Conservation (phyloP, 192 early-diverging fungal genomes). For the Coemansia sp. region DNA sequence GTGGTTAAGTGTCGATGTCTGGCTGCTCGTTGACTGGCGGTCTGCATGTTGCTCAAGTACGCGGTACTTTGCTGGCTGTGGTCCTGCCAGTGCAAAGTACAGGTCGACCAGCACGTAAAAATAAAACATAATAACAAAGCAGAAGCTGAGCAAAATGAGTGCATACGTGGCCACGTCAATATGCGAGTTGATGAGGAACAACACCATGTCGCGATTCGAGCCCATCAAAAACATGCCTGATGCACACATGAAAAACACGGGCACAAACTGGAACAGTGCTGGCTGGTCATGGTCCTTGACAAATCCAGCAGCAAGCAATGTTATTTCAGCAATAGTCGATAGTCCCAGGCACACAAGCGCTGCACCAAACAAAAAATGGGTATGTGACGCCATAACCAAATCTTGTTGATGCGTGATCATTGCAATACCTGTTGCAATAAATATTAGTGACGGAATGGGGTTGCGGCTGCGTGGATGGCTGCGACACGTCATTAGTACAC, state of each 20-base stretch:
- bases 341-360: slow-evolving; percentile 55
- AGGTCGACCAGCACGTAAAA: slow-evolving; percentile 51
- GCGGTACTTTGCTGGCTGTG: slow-evolving; percentile 18
- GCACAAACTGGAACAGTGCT: slow-evolving; percentile 38
- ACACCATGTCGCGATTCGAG: slow-evolving; percentile 61
- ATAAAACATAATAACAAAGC: slow-evolving; percentile 57
- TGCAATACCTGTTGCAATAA: slow-evolving; percentile 60
- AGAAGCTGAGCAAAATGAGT: slow-evolving; percentile 56
- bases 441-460: slow-evolving; percentile 59
- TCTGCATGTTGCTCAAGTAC: neutral
- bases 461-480: slow-evolving; percentile 48
- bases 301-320: slow-evolving; percentile 20
- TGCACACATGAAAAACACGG: slow-evolving; percentile 52
- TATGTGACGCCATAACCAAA: slow-evolving; percentile 49
- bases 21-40: neutral
- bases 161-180: slow-evolving; percentile 59
- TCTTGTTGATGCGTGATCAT: slow-evolving; percentile 65
- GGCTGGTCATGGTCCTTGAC: slow-evolving; percentile 31
- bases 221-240: slow-evolving; percentile 67
- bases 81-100: slow-evolving; percentile 30
- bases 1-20: neutral
- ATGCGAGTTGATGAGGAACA: slow-evolving; percentile 37
- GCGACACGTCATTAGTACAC: slow-evolving; percentile 48
- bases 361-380: slow-evolving; percentile 66
- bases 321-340: slow-evolving; percentile 58